Evolutionary conservation across 2,329 filamentous ascomycete species (phyloP), one percentile per base, ranked within the genome.

Genomic region (Ilyonectria destructans): DNA sequence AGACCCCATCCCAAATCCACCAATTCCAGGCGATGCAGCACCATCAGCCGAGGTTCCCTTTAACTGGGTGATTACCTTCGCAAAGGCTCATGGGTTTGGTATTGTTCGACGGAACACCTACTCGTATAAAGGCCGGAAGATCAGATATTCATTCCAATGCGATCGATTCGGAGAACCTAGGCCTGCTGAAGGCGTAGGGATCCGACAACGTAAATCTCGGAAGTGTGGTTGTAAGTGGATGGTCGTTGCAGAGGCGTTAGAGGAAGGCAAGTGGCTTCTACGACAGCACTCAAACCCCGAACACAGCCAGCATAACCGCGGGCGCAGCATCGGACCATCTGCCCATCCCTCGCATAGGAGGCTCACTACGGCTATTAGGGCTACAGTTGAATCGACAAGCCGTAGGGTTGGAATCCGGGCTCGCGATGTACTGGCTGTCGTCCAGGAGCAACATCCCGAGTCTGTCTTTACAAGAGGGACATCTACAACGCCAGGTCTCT

Each of bases 401-500:
- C 65, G 65, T 59, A 51, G 65, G 33, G 65, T 68, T 26, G 65
- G 65, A 23, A 65, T 70, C 33, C 62, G 65, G 21, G 69, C 66
- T 4, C 67, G 69, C 13, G 62, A 71, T 48, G 56, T 72, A 15
- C 58, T 40, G 9, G 65, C 52, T 61, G 49, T 72, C 7, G 55
- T 72, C 46, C 12, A 69, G 31, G 68, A 69, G 37, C 35, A 70
- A 23, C 21, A 23, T 23, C 21, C 21, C 21, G 21, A 23, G 21
- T 23, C 21, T 23, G 21, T 23, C 21, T 43, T 37, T 29, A 68
- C 60, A 26, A 43, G 29, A 69, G 45, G 54, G 62, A 69, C 43
- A 69, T 71, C 37, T 73, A 71, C 23, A 71, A 73, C 40, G 59
- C 63, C 29, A 19, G 63, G 46, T n/a, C 55, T 58, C 54, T 59